A percentile compares a stretch with the other conserved stretches of the same genome.
phyloP scores from a whole-genome alignment of 139 green algal genomes.

The Coelastrella sp. region DNA sequence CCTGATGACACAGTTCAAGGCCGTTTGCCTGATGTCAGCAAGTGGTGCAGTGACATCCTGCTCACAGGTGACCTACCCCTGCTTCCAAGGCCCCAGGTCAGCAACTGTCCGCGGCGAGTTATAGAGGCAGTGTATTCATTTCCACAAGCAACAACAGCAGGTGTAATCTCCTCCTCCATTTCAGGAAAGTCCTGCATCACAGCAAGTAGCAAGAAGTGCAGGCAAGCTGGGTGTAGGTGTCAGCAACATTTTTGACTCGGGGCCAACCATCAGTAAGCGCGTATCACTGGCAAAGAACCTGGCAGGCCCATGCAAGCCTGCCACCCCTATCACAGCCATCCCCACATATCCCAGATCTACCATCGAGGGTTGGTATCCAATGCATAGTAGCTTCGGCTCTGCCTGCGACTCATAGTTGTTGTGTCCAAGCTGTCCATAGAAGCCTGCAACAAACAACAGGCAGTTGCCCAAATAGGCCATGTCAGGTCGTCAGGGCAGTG shows the following conservation, averaged over 20 bases:
- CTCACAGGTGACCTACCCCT: neutral
- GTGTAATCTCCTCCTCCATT: conserved; percentile 73
- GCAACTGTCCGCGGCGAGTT: conserved; percentile 72
- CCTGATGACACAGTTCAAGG: too few relatives aligned
- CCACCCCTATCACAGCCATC: too few relatives aligned
- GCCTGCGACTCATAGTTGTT: conserved; percentile 55
- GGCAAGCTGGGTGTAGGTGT: too few relatives aligned
- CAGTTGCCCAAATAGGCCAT: too few relatives aligned
- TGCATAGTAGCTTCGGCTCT: conserved; percentile 45
- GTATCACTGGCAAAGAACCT: neutral
- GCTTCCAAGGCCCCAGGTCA: conserved; percentile 83
- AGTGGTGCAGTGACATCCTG: neutral
- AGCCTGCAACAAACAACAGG: too few relatives aligned
- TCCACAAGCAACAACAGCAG: conserved; percentile 79
- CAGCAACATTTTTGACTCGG: too few relatives aligned
- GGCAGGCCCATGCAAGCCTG: too few relatives aligned
- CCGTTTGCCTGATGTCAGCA: too few relatives aligned
- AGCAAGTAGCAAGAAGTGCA: too few relatives aligned
- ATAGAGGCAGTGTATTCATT: conserved; percentile 72
- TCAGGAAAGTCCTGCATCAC: conserved; percentile 53
- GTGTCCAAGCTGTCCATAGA: conserved; percentile 86
- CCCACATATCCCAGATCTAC: conserved; percentile 26
- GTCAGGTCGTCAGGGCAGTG: too few relatives aligned
- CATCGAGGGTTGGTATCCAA: conserved; percentile 60
- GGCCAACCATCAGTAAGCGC: neutral